A percentile compares a stretch with the other conserved stretches of the same genome.
These are phyloP conservation scores for Gamsiella multidivaricata DNA, from an alignment of 192 early-diverging fungal species.

Conservation along the genomic window DNA sequence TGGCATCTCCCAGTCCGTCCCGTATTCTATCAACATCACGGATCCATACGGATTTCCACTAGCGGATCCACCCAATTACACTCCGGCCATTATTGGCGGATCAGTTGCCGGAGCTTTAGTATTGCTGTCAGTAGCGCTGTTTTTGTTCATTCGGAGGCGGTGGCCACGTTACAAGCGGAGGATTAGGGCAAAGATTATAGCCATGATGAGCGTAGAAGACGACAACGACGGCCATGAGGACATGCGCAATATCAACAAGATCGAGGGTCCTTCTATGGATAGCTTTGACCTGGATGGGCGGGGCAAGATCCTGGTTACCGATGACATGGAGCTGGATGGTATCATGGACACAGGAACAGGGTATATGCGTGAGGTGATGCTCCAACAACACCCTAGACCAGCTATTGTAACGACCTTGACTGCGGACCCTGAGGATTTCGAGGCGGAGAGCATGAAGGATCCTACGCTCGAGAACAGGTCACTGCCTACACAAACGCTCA, in stretches of 20 bases:
- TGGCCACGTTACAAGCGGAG: slow-evolving; percentile 19
- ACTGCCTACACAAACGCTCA: no score
- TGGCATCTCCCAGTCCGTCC: neutral
- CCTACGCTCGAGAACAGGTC: neutral
- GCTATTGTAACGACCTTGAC: neutral
- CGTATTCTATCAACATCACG: slow-evolving; percentile 21
- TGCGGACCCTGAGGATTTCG: neutral
- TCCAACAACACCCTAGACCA: slow-evolving; percentile 23
- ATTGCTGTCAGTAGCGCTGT: neutral
- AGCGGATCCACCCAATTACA: neutral
- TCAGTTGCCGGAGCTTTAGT: slow-evolving; percentile 14
- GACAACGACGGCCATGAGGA: neutral
- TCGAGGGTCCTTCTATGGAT: slow-evolving; percentile 6
- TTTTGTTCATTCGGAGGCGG: neutral
- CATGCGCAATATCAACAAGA: slow-evolving; percentile 6
- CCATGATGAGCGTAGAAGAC: slow-evolving; percentile 6
- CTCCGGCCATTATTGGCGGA: slow-evolving; percentile 23
- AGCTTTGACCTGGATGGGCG: slow-evolving; percentile 3
- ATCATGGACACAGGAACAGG: slow-evolving; percentile 1
- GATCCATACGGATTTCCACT: neutral
- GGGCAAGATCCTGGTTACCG: slow-evolving; percentile 28
- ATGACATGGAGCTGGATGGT: slow-evolving; percentile 15
- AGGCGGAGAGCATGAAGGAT: neutral
- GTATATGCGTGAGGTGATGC: slow-evolving; percentile 13
- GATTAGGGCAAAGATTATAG: slow-evolving; percentile 11